Percentiles rank a stretch among this genome's conserved stretches.
phyloP scores from a whole-genome alignment of 805 yeast genomes.

The Yarrowia sp. region DNA sequence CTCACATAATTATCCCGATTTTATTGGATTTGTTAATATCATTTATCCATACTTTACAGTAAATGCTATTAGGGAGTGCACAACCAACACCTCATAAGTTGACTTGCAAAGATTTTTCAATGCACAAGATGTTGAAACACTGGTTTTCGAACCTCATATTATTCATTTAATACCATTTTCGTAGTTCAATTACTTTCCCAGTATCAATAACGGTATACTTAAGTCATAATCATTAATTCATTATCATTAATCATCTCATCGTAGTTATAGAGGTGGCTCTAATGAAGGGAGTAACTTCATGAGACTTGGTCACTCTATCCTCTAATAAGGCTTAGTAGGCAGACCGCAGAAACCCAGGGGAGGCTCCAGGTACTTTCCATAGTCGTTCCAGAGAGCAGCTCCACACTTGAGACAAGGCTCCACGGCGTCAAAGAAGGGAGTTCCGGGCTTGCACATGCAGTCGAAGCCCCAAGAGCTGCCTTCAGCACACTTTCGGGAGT shows the following conservation, averaged over 20 bases:
- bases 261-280: conserved; percentile 14
- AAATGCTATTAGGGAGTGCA: too few relatives aligned
- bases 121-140: too few relatives aligned
- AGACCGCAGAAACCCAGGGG: conserved; percentile 14
- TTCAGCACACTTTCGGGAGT: conserved; percentile 9
- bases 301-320: not conserved
- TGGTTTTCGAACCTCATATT: too few relatives aligned
- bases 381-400: conserved; percentile 20
- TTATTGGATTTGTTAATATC: too few relatives aligned
- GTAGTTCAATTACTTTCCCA: too few relatives aligned
- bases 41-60: too few relatives aligned
- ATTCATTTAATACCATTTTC: too few relatives aligned
- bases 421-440: conserved; percentile 13
- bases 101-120: too few relatives aligned
- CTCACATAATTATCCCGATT: too few relatives aligned
- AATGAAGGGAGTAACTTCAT: not conserved
- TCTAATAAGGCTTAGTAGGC: conserved; percentile 3
- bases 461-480: not conserved
- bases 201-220: too few relatives aligned
- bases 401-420: conserved; percentile 6
- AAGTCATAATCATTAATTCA: too few relatives aligned
- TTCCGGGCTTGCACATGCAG: conserved; percentile 1
- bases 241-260: not conserved
- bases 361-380: conserved; percentile 22
- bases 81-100: too few relatives aligned